phyloP scores from a whole-genome alignment of 192 early-diverging fungal genomes.

The Globomyces pollinis-pini region DNA sequence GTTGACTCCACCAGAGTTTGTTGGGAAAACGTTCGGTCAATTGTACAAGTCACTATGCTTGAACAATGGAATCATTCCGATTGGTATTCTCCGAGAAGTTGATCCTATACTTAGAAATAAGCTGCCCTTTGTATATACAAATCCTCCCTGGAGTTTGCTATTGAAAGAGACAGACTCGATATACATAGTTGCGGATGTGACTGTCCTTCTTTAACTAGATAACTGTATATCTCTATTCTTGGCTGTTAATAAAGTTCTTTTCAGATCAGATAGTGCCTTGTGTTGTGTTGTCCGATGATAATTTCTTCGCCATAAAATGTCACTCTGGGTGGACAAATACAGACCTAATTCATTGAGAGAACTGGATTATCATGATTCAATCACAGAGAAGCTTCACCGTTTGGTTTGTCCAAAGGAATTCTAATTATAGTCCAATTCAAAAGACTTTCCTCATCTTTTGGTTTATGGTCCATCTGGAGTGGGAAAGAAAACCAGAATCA shows the following conservation, averaged over 20 bases:
- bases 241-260: too few relatives aligned
- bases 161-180: slow-evolving; percentile 45
- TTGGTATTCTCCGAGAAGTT: slow-evolving; percentile 38
- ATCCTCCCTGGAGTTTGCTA: slow-evolving; percentile 51
- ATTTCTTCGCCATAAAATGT: slow-evolving; percentile 20
- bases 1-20: slow-evolving; percentile 33
- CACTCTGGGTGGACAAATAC: slow-evolving; percentile 92
- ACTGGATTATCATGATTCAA: slow-evolving; percentile 71
- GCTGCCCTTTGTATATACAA: slow-evolving; percentile 61
- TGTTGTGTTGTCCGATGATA: too few relatives aligned
- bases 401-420: slow-evolving; percentile 44
- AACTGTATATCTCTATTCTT: too few relatives aligned
- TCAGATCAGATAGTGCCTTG: too few relatives aligned
- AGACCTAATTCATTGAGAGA: slow-evolving; percentile 74
- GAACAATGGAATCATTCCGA: slow-evolving; percentile 42
- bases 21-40: slow-evolving; percentile 37
- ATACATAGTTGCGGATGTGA: slow-evolving; percentile 57
- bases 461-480: slow-evolving; percentile 94
- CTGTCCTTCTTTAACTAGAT: too few relatives aligned
- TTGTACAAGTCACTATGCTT: slow-evolving; percentile 46
- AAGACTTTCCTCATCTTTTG: slow-evolving; percentile 91
- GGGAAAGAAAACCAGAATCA: slow-evolving; percentile 93
- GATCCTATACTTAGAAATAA: slow-evolving; percentile 37
- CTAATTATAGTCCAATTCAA: slow-evolving; percentile 46
- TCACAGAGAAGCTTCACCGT: slow-evolving; percentile 66